Base-by-base conservation (phyloP, 202 grass and related monocot genomes). In the Carex sylvatica region DNA sequence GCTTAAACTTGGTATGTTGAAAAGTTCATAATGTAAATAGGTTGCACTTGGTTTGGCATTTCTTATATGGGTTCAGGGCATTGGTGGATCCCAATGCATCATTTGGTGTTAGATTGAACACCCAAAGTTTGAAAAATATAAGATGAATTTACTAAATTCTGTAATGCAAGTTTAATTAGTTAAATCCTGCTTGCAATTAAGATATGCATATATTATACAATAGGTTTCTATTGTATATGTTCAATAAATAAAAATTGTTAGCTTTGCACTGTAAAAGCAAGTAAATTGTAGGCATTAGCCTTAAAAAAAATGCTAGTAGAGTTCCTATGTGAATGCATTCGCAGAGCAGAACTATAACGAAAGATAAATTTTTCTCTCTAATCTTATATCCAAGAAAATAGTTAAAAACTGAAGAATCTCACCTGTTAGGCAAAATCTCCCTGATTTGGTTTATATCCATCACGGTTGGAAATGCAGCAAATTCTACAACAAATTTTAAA, bases 361-460 rank as follows among this genome's bases (percentile, higher is more conserved):
- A 55, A 36, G 1, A 20, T 24, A 24, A 51, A 76, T 9, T 7
- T 33, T 1, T 56, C 7, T 76, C 4, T 28, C 23, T 9, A 56
- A 18, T 56, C 46, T 26, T 13, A 74, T 70, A 53, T 16, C 19
- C 22, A n/a, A n/a, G 14, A 71, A 8, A 47, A 20, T 13, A 30
- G 65, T 22, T 23, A 80, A 52, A 19, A 26, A 38, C 66, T 69
- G 16, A 40, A 74, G 6, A 30, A 54, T n/a, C 88, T 88, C 83
- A 97, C 94, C 95, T 87, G 85, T 98, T 92, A n/a, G 95, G 95
- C 80, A 98, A 88, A 84, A 98, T 92, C 24, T 93, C 93, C 13
- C 95, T 92, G 89, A 98, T 98, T 92, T 95, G 92, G 81, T 95
- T 95, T 82, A 95, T 93, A 82, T 98, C 92, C 88, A 98, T 90